Evolutionary conservation across 2,329 filamentous ascomycete species (phyloP).

Genomic region (Colletotrichum lupini): DNA sequence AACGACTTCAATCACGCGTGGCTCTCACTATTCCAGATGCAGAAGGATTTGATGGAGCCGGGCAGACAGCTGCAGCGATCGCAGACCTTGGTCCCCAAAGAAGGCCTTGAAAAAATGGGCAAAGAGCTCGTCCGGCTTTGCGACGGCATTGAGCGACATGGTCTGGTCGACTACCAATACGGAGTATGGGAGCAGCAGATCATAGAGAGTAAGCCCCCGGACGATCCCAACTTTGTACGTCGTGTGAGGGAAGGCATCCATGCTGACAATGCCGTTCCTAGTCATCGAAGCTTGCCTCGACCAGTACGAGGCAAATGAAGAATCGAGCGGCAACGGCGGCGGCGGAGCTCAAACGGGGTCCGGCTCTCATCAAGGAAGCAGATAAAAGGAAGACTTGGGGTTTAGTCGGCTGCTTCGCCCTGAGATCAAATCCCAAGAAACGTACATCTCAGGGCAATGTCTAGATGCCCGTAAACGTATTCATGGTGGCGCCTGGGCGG

Average conservation of each 20-base stretch:
- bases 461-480: slow-evolving; percentile 3
- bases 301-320: slow-evolving; percentile 54
- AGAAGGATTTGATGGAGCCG: slow-evolving; percentile 78
- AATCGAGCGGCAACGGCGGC: slow-evolving; percentile 46
- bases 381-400: slow-evolving; percentile 17
- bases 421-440: neutral
- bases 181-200: slow-evolving; percentile 97
- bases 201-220: slow-evolving; percentile 73
- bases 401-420: neutral
- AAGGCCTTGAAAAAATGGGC: slow-evolving; percentile 81
- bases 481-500: slow-evolving; percentile 9
- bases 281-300: slow-evolving; percentile 56
- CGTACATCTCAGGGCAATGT: slow-evolving; percentile 6
- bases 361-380: slow-evolving; percentile 30
- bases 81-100: slow-evolving; percentile 74
- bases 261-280: slow-evolving; percentile 26
- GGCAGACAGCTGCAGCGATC: slow-evolving; percentile 66
- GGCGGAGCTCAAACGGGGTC: slow-evolving; percentile 33
- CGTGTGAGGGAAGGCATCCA: neutral
- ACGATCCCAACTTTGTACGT: neutral
- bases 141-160: slow-evolving; percentile 87
- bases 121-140: slow-evolving; percentile 85
- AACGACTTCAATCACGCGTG: slow-evolving; percentile 94
- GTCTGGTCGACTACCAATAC: slow-evolving; percentile 97
- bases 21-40: slow-evolving; percentile 84